Evolutionary conservation across 768 basidiomycete species (phyloP).

Genomic region (Leucogyrophana mollusca): DNA sequence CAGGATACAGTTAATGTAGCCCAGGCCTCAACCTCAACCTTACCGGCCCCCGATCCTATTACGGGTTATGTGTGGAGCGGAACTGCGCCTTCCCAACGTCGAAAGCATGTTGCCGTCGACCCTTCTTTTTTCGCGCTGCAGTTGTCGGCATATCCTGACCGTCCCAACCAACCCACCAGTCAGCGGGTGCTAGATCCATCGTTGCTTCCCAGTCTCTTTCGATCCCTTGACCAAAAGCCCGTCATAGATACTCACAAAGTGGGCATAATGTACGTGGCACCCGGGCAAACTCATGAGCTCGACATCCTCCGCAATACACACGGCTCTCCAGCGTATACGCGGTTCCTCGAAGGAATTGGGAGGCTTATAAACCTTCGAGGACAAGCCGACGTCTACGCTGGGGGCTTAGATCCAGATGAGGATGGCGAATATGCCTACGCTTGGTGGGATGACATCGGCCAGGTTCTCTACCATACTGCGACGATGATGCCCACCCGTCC

Average conservation of each 20-base stretch:
- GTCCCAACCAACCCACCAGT: slow-evolving; percentile 32
- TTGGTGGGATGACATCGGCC: slow-evolving; percentile 98
- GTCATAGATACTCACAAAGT: slow-evolving; percentile 98
- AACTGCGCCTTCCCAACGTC: slow-evolving; percentile 82
- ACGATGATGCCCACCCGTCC: slow-evolving; percentile 91
- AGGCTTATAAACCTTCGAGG: slow-evolving; percentile 84
- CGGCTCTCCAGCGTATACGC: slow-evolving; percentile 93
- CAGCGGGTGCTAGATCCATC: slow-evolving; percentile 54
- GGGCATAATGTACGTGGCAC: slow-evolving; percentile 93
- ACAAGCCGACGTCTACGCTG: slow-evolving; percentile 90
- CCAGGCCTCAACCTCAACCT: slow-evolving; percentile 2
- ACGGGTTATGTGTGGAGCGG: slow-evolving; percentile 89
- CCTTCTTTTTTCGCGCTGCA: slow-evolving; percentile 86
- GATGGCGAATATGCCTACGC: slow-evolving; percentile 98
- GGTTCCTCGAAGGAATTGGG: slow-evolving; percentile 89
- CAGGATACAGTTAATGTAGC: slow-evolving; percentile 5
- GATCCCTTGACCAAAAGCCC: slow-evolving; percentile 76
- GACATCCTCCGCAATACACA: slow-evolving; percentile 89
- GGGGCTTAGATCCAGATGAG: slow-evolving; percentile 85
- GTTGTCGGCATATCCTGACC: slow-evolving; percentile 71
- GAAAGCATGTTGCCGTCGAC: slow-evolving; percentile 82
- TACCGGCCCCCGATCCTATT: slow-evolving; percentile 62
- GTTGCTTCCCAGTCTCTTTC: slow-evolving; percentile 55
- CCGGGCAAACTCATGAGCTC: slow-evolving; percentile 79
- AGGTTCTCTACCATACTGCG: slow-evolving; percentile 92